These are phyloP conservation scores for Eucalyptus melliodora DNA, from an alignment of 345 rosid genomes.

Conservation along the genomic window DNA sequence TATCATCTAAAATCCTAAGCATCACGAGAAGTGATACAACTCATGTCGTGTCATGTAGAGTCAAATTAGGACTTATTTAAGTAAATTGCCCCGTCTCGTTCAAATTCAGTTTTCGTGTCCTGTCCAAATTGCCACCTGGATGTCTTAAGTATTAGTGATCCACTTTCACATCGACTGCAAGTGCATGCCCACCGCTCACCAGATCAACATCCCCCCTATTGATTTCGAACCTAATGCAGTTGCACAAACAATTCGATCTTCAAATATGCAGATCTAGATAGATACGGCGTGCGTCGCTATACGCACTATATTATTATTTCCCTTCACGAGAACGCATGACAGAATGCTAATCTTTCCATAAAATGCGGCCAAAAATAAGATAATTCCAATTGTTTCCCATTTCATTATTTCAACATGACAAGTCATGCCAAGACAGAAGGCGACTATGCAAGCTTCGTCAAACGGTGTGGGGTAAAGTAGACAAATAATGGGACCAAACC, in stretches of 20 bases:
- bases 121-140: not conserved
- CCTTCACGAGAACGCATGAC: not conserved
- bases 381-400: not conserved
- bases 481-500: not conserved
- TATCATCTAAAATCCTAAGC: not conserved
- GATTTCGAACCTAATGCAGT: not conserved
- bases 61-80: not conserved
- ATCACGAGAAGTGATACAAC: not conserved
- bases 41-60: not conserved
- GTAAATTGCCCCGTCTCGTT: not conserved
- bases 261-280: not conserved
- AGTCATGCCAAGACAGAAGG: not conserved
- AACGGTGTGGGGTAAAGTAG: not conserved
- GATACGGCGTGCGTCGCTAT: not conserved
- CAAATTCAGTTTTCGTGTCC: not conserved
- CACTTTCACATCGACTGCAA: not conserved
- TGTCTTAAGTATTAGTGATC: not conserved
- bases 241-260: not conserved
- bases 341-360: not conserved
- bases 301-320: not conserved
- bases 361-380: not conserved
- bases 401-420: not conserved
- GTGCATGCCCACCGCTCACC: not conserved
- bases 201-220: not conserved
- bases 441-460: not conserved